These are phyloP conservation scores for Apiotrichum montevideense DNA, from an alignment of 1,284 basidiomycete species.

Conservation along the genomic window DNA sequence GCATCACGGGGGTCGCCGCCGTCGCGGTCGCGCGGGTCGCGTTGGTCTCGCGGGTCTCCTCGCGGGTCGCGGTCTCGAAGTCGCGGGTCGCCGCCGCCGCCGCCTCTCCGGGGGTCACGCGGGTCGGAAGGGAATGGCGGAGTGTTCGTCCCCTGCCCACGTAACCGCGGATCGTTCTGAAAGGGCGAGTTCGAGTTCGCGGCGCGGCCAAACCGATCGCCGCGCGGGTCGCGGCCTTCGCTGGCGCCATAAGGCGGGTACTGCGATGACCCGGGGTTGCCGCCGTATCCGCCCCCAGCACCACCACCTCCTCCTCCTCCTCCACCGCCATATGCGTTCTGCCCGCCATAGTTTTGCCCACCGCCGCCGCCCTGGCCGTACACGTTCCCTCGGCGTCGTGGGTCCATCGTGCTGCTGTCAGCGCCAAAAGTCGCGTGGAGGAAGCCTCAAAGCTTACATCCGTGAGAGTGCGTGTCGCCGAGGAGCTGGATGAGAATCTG, in stretches of 20 bases:
- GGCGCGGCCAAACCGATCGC: background rate
- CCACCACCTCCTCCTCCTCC: background rate
- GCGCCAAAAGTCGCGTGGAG: too few species aligned
- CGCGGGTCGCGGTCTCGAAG: background rate
- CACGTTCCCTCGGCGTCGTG: slow-evolving; percentile 9
- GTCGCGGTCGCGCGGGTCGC: slow-evolving; percentile 1
- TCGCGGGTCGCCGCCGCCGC: too few species aligned
- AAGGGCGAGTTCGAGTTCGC: too few species aligned
- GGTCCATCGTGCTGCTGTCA: slow-evolving; percentile 1
- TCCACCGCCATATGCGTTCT: background rate
- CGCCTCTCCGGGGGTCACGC: background rate
- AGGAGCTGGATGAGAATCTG: too few species aligned
- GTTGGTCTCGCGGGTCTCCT: slow-evolving; percentile 3
- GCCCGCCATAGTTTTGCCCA: background rate
- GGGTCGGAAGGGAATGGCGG: slow-evolving; percentile 3
- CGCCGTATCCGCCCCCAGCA: background rate
- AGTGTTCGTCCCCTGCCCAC: background rate
- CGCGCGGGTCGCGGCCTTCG: background rate
- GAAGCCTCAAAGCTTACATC: too few species aligned
- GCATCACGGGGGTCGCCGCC: background rate
- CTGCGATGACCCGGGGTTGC: background rate
- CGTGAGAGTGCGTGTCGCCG: too few species aligned
- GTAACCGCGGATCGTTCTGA: background rate
- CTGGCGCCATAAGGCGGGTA: background rate
- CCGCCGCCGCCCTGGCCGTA: background rate